A percentile compares a stretch with the other conserved stretches of the same genome.
Conservation (phyloP, 176 grass and related monocot genomes). For the Neostapfia colusana region DNA sequence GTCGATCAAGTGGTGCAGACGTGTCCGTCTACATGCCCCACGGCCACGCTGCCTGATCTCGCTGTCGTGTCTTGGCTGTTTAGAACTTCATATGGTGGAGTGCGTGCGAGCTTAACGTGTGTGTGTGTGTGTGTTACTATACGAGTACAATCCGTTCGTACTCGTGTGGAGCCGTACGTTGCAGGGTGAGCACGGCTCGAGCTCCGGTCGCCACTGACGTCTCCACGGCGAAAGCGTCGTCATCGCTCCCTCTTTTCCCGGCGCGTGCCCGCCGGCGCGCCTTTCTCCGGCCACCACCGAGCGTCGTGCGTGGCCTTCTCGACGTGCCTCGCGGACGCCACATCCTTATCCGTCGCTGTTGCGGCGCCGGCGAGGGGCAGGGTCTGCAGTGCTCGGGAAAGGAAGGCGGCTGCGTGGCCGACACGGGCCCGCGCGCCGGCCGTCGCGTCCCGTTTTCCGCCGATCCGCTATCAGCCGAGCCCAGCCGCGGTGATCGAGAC, state of each 20-base stretch:
- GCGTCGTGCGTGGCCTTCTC: too few species aligned
- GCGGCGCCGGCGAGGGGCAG: neutral
- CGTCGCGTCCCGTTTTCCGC: too few species aligned
- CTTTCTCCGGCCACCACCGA: too few species aligned
- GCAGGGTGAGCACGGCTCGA: neutral
- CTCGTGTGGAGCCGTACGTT: neutral
- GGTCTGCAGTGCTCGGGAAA: neutral
- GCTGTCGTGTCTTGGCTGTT: neutral
- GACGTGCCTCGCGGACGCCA: too few species aligned
- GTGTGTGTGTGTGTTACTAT: too few species aligned
- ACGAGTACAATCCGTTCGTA: neutral
- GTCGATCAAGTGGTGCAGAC: neutral
- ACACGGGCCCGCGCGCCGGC: neutral
- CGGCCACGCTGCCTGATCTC: neutral
- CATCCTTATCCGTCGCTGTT: neutral
- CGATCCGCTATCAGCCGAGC: too few species aligned
- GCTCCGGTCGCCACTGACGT: neutral
- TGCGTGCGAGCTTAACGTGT: neutral
- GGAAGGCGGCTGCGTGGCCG: neutral
- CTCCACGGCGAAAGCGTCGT: neutral
- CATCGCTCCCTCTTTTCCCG: neutral
- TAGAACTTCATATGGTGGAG: neutral
- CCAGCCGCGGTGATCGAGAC: conserved; percentile 12
- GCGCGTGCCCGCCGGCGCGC: too few species aligned
- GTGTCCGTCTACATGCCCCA: neutral